Conservation (phyloP, 2,329 filamentous ascomycete genomes). For the Tricladium varicosporioides region DNA sequence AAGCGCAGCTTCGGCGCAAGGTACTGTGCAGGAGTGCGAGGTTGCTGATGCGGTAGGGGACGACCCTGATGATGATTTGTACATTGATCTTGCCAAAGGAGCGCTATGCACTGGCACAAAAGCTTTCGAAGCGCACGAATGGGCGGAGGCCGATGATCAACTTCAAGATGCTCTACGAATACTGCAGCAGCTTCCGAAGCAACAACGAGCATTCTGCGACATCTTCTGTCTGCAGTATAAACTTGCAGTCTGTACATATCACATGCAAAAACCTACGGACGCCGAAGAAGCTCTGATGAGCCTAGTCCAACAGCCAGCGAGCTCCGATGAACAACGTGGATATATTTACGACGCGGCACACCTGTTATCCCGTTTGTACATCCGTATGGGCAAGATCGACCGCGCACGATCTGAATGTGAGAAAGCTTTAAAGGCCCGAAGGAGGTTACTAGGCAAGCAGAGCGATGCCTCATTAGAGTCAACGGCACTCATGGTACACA, state of each 20-base stretch:
- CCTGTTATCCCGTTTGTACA: background rate
- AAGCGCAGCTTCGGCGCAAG: background rate
- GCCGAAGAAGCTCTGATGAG: conserved; percentile 2
- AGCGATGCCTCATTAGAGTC: background rate
- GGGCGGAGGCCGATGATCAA: background rate
- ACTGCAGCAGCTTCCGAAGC: background rate
- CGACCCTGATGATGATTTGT: background rate
- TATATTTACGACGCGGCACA: background rate
- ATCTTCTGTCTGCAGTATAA: background rate
- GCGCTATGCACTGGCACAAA: background rate
- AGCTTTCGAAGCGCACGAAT: background rate
- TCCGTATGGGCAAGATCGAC: background rate
- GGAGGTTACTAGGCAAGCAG: background rate
- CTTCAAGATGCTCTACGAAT: background rate
- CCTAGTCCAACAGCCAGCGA: background rate
- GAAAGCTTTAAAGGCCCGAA: background rate
- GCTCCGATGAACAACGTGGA: background rate
- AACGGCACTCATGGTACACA: background rate
- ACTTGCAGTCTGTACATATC: background rate
- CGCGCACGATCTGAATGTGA: conserved; percentile 1
- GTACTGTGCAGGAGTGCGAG: background rate
- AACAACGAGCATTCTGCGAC: conserved; percentile 1
- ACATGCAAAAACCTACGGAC: background rate
- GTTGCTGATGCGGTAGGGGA: background rate
- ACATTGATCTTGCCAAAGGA: background rate